phyloP scores from a whole-genome alignment of 331 rosid species.

The Arachis monticola region DNA sequence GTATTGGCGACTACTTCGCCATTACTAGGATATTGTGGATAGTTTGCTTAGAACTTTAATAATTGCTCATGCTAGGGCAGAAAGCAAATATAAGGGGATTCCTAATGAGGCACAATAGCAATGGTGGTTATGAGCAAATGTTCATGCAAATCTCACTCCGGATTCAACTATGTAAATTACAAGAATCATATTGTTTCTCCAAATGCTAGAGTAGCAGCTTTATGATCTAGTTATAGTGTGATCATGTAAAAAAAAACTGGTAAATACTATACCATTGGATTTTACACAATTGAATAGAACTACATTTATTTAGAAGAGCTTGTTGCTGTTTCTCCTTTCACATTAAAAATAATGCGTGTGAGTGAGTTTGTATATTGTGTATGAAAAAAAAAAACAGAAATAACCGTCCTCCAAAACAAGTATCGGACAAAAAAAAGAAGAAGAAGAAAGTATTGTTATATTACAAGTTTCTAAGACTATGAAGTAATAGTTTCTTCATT shows the following conservation, averaged over 20 bases:
- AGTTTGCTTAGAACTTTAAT: conserved; percentile 37
- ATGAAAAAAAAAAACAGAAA: no score
- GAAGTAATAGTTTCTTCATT: no score
- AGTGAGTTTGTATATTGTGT: no score
- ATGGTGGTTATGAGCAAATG: conserved; percentile 37
- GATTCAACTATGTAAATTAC: neutral
- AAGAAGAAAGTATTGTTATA: no score
- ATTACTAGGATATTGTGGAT: neutral
- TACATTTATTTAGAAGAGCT: neutral
- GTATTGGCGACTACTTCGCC: neutral
- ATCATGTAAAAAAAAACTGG: neutral
- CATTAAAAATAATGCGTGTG: neutral
- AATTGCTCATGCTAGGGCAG: conserved; percentile 61
- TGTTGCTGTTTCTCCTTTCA: neutral
- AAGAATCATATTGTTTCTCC: neutral
- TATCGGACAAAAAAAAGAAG: no score
- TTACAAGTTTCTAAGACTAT: no score
- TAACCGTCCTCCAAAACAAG: no score
- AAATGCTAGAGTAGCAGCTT: neutral
- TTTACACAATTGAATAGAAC: neutral
- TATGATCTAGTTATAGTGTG: conserved; percentile 11
- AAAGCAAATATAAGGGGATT: conserved; percentile 60
- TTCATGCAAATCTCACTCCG: conserved; percentile 14
- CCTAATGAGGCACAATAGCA: conserved; percentile 45
- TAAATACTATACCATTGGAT: neutral